phyloP scores from a whole-genome alignment of 2,329 filamentous ascomycete genomes.

The Myriangium duriaei region DNA sequence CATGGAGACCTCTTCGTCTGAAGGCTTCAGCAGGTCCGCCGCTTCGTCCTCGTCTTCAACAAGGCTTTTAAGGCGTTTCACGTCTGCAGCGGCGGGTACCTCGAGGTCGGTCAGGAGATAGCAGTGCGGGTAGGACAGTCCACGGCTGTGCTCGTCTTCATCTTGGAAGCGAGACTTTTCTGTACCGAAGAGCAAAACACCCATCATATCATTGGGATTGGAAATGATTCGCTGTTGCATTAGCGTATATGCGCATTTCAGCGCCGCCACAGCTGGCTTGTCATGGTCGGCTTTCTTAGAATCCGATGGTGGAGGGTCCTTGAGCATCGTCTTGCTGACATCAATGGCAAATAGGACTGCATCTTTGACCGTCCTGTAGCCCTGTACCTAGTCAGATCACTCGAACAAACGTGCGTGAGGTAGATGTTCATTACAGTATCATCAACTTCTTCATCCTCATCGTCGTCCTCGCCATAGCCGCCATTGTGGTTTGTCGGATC shows the following conservation, averaged over 20 bases:
- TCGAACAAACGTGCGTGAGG: slow-evolving; percentile 1
- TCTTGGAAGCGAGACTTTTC: slow-evolving; percentile 68
- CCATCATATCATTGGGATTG: slow-evolving; percentile 94
- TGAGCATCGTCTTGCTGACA: slow-evolving; percentile 76
- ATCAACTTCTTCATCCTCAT: slow-evolving; percentile 56
- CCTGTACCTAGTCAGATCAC: slow-evolving; percentile 35
- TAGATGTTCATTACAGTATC: slow-evolving; percentile 40
- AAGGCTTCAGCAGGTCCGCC: slow-evolving; percentile 54
- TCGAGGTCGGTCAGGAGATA: slow-evolving; percentile 84
- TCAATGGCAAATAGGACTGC: slow-evolving; percentile 97
- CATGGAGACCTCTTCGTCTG: slow-evolving; percentile 62
- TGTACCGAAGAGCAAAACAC: slow-evolving; percentile 82
- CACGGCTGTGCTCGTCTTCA: slow-evolving; percentile 45
- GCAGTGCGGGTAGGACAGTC: slow-evolving; percentile 71
- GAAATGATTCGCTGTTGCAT: slow-evolving; percentile 99
- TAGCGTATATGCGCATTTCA: slow-evolving; percentile 87
- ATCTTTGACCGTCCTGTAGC: slow-evolving; percentile 88
- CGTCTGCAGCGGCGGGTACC: slow-evolving; percentile 73
- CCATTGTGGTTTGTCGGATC: slow-evolving; percentile 16
- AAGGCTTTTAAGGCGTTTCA: slow-evolving; percentile 63
- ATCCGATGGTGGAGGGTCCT: slow-evolving; percentile 46
- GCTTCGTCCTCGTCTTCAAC: slow-evolving; percentile 68
- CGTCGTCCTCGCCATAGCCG: slow-evolving; percentile 42
- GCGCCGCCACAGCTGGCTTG: slow-evolving; percentile 65
- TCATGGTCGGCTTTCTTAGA: slow-evolving; percentile 68